phyloP scores from a whole-genome alignment of 257 asterid genomes.

The Asclepias syriaca region DNA sequence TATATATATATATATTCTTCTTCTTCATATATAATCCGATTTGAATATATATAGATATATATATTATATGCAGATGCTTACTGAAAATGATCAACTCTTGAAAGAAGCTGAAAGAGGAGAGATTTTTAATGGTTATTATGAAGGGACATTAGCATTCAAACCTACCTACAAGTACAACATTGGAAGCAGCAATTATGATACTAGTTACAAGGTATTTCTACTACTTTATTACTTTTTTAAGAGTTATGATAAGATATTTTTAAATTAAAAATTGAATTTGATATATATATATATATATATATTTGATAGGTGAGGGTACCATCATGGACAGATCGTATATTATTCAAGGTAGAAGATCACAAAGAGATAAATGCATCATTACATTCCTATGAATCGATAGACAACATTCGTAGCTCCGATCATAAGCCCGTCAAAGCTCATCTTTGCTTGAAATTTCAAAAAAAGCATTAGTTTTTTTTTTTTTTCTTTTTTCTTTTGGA shows the following conservation, averaged over 20 bases:
- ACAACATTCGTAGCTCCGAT: conserved; percentile 51
- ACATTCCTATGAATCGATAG: conserved; percentile 56
- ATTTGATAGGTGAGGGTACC: conserved; percentile 62
- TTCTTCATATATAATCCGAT: no score
- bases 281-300: no score
- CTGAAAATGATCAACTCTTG: conserved; percentile 51
- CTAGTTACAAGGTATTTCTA: conserved; percentile 51
- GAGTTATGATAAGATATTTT: no score
- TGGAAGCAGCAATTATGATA: conserved; percentile 64
- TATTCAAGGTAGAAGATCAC: conserved; percentile 49
- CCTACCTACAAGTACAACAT: conserved; percentile 59
- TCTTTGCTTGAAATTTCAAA: conserved; percentile 45
- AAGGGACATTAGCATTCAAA: conserved; percentile 59
- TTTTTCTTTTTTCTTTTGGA: no score
- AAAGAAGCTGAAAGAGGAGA: conserved; percentile 75
- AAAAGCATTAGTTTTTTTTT: neutral
- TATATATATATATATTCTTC: no score
- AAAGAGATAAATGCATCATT: conserved; percentile 37
- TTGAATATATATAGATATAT: no score
- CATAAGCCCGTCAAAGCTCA: conserved; percentile 73
- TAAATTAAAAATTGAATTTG: no score
- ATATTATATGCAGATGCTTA: conserved; percentile 30
- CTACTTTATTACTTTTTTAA: no score
- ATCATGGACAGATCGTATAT: conserved; percentile 73
- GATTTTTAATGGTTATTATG: conserved; percentile 55